phyloP scores from a whole-genome alignment of 768 basidiomycete genomes.

The Phanerochaete sordida region DNA sequence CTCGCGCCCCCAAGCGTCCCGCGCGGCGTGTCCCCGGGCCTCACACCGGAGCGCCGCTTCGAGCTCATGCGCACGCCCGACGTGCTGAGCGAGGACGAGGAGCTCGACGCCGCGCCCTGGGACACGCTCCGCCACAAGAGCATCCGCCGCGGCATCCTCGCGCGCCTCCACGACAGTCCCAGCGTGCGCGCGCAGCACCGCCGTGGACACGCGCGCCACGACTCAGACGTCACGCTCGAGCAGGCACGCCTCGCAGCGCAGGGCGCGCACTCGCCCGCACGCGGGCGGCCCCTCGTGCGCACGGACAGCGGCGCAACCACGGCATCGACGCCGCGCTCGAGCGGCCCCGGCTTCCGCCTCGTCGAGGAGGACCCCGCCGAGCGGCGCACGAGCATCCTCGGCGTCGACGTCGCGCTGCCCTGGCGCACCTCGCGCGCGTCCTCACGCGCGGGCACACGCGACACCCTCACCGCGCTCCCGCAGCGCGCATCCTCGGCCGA shows the following conservation, averaged over 20 bases:
- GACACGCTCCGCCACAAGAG: conserved; percentile 47
- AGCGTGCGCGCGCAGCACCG: conserved; percentile 25
- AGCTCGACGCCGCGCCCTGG: conserved; percentile 34
- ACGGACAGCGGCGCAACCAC: background rate
- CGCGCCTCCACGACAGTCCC: conserved; percentile 22
- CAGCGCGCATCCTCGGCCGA: background rate
- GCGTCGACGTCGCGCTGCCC: conserved; percentile 7
- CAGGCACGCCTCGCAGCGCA: conserved; percentile 7
- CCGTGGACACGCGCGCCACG: conserved; percentile 10
- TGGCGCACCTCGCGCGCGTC: conserved; percentile 22
- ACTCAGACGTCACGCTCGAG: conserved; percentile 19
- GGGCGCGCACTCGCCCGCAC: conserved; percentile 15
- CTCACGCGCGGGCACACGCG: conserved; percentile 1
- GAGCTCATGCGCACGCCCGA: conserved; percentile 11
- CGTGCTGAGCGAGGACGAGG: conserved; percentile 16
- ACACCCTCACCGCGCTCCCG: background rate
- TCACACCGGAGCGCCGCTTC: too few relatives aligned
- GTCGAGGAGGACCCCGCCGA: conserved; percentile 34
- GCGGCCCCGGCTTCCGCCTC: conserved; percentile 41
- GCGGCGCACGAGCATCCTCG: conserved; percentile 14
- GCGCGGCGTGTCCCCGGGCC: background rate
- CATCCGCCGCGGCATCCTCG: conserved; percentile 49
- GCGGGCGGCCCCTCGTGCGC: conserved; percentile 13
- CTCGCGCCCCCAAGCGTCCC: background rate
- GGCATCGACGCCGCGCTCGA: conserved; percentile 10